Percentiles rank a stretch among this genome's conserved stretches.
These are phyloP conservation scores for Aegilops umbellulata DNA, from an alignment of 176 grass and related monocot species.

Conservation along the genomic window DNA sequence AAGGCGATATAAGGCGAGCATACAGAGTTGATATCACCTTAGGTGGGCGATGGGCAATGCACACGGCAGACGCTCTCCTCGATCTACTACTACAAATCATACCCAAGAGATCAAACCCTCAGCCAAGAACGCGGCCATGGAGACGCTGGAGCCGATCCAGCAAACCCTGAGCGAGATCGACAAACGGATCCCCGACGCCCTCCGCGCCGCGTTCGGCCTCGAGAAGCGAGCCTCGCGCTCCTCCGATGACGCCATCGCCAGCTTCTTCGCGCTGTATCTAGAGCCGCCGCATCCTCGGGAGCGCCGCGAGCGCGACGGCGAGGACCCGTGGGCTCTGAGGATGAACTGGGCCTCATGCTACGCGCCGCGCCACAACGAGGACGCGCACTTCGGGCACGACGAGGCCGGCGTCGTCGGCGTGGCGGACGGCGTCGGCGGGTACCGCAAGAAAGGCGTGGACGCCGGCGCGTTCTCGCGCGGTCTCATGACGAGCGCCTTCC, in stretches of 20 bases:
- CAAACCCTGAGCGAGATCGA: constrained; percentile 23
- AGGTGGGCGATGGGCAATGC: not conserved
- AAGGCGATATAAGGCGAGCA: not conserved
- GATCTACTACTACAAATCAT: not conserved
- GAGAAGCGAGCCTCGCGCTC: not conserved
- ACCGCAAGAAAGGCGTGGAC: not conserved
- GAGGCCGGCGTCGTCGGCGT: constrained; percentile 14
- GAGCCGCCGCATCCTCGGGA: not conserved
- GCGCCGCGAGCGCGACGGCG: not conserved
- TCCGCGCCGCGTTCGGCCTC: not conserved
- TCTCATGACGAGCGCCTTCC: constrained; percentile 16
- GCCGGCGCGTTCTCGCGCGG: constrained; percentile 28
- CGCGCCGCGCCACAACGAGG: constrained; percentile 9
- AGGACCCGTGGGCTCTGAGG: not conserved
- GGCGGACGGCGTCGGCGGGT: constrained; percentile 44
- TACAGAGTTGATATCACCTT: not conserved
- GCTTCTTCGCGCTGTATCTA: not conserved
- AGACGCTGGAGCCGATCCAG: constrained; percentile 11
- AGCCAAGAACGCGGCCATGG: not conserved
- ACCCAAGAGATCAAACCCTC: not conserved
- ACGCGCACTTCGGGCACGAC: constrained; percentile 32
- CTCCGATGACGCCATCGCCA: not conserved
- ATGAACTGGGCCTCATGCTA: constrained; percentile 19
- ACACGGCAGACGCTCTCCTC: not conserved
- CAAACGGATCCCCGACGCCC: not conserved